Percentiles rank a stretch among this genome's conserved stretches.
Evolutionary conservation across 192 early-diverging fungal genomes (phyloP).

Genomic region (Backusella luteola): DNA sequence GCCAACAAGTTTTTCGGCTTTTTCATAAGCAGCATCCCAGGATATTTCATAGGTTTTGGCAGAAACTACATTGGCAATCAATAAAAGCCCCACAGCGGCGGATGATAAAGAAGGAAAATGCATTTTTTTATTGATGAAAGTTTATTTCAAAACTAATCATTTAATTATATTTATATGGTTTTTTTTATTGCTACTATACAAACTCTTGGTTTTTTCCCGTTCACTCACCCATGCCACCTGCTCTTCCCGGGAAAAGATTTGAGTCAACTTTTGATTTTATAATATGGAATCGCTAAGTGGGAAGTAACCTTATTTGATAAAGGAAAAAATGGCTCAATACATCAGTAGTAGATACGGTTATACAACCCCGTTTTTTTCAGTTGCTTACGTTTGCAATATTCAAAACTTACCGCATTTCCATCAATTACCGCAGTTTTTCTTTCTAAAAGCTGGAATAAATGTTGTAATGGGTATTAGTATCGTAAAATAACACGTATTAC

Average conservation of each 20-base stretch:
- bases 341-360: neutral
- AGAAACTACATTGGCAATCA: neutral
- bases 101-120: slow-evolving; percentile 9
- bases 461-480: neutral
- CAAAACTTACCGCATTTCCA: neutral
- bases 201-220: neutral
- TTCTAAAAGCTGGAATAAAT: neutral
- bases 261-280: neutral
- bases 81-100: neutral
- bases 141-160: neutral
- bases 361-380: neutral
- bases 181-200: neutral
- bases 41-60: neutral
- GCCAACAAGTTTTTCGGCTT: slow-evolving; percentile 29
- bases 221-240: neutral
- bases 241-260: neutral
- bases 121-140: neutral
- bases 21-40: slow-evolving; percentile 29
- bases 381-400: neutral
- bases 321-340: neutral
- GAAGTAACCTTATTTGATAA: neutral
- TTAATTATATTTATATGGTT: neutral
- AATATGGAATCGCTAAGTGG: neutral
- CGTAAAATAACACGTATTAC: neutral
- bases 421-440: neutral